phyloP scores from a whole-genome alignment of 345 rosid species.

The Eucalyptus curtisii region DNA sequence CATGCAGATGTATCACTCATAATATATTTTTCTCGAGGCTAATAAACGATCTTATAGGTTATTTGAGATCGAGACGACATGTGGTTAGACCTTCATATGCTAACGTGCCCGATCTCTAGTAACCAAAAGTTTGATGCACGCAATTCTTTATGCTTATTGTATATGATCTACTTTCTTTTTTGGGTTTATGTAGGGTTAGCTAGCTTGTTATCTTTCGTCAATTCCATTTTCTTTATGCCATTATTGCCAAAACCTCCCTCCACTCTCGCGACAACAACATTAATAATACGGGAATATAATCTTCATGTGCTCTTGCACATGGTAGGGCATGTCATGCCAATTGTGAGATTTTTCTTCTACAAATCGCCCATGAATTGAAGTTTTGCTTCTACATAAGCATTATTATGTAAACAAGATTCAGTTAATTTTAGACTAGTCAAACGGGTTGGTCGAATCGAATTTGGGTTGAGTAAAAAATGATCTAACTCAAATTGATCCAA shows the following conservation, averaged over 20 bases:
- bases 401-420: neutral
- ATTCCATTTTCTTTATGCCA: neutral
- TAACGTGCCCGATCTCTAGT: neutral
- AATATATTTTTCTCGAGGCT: neutral
- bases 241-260: neutral
- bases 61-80: neutral
- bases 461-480: accelerated
- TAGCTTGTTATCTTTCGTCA: neutral
- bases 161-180: neutral
- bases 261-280: neutral
- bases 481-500: accelerated
- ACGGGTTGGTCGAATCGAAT: no score
- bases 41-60: neutral
- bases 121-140: neutral
- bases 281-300: neutral
- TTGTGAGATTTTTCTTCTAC: neutral
- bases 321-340: neutral
- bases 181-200: neutral
- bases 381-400: neutral
- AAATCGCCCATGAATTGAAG: neutral
- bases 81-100: neutral
- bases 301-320: neutral
- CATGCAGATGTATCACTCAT: neutral
- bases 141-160: neutral
- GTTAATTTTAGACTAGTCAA: neutral